These are phyloP conservation scores for Crucihimalaya himalaica DNA, from an alignment of 345 rosid species.

Conservation along the genomic window DNA sequence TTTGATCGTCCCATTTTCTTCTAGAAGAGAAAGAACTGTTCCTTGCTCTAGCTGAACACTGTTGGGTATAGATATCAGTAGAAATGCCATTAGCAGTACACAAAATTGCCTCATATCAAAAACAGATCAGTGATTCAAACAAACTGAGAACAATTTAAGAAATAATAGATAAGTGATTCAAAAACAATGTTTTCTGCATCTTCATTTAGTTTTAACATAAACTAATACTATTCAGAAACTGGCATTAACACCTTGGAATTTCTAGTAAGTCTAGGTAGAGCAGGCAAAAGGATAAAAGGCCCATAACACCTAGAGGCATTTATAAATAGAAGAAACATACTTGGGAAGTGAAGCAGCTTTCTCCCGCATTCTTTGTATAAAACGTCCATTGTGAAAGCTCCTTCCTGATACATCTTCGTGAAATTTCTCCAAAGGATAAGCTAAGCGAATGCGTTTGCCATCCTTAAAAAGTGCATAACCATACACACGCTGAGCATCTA, in stretches of 20 bases:
- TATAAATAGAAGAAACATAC: constrained; percentile 14
- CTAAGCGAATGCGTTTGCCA: constrained; percentile 45
- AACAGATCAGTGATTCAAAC: not conserved
- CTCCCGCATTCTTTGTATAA: constrained; percentile 54
- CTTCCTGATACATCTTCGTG: constrained; percentile 53
- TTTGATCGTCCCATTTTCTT: constrained; percentile 65
- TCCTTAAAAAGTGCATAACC: constrained; percentile 59
- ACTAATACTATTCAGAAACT: not conserved
- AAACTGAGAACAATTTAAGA: not conserved
- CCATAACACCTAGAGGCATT: not conserved
- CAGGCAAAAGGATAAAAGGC: not conserved
- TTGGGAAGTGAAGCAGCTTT: constrained; percentile 52
- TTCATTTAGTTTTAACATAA: not conserved
- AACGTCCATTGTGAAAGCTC: constrained; percentile 56
- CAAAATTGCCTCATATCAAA: not conserved
- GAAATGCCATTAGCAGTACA: constrained; percentile 3
- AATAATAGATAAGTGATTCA: not conserved
- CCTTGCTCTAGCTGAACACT: constrained; percentile 82
- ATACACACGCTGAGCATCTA: constrained; percentile 54
- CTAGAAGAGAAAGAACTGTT: constrained; percentile 64
- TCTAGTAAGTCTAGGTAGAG: not conserved
- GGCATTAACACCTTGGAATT: not conserved
- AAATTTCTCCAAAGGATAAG: constrained; percentile 57
- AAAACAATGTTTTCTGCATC: not conserved
- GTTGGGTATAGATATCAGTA: not conserved